phyloP scores from a whole-genome alignment of 306 rosid genomes.

The Ceratonia siliqua region DNA sequence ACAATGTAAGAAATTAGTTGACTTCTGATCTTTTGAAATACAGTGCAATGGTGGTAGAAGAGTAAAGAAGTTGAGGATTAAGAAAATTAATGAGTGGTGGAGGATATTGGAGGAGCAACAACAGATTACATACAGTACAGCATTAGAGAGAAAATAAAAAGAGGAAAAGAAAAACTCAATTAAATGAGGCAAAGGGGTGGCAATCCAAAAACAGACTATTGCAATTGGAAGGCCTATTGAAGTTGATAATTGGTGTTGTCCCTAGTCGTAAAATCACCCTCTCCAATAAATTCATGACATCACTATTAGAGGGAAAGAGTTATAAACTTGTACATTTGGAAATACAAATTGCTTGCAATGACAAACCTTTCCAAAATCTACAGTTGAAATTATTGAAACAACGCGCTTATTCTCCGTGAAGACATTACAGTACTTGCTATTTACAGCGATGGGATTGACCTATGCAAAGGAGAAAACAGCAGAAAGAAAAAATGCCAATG shows the following conservation, averaged over 20 bases:
- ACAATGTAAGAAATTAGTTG: slow-evolving; percentile 4
- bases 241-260: slow-evolving; percentile 14
- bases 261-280: not conserved
- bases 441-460: slow-evolving; percentile 98
- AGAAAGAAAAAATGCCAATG: slow-evolving; percentile 12
- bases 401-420: slow-evolving; percentile 96
- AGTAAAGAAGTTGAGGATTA: not conserved
- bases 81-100: too few species aligned
- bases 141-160: not conserved
- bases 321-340: not conserved
- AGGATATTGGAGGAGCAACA: not conserved
- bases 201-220: not conserved
- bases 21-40: not conserved
- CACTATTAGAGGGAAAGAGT: slow-evolving; percentile 7
- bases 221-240: not conserved
- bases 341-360: slow-evolving; percentile 32
- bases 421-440: slow-evolving; percentile 96
- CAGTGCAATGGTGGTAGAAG: slow-evolving; percentile 3
- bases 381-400: slow-evolving; percentile 76
- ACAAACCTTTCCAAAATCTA: slow-evolving; percentile 84
- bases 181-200: not conserved
- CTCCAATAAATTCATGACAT: slow-evolving; percentile 14
- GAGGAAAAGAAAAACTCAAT: not conserved
- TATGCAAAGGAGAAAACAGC: slow-evolving; percentile 23
- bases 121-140: not conserved